A percentile compares a stretch with the other conserved stretches of the same genome.
Conservation (phyloP, 345 rosid genomes). For the Acer saccharum region DNA sequence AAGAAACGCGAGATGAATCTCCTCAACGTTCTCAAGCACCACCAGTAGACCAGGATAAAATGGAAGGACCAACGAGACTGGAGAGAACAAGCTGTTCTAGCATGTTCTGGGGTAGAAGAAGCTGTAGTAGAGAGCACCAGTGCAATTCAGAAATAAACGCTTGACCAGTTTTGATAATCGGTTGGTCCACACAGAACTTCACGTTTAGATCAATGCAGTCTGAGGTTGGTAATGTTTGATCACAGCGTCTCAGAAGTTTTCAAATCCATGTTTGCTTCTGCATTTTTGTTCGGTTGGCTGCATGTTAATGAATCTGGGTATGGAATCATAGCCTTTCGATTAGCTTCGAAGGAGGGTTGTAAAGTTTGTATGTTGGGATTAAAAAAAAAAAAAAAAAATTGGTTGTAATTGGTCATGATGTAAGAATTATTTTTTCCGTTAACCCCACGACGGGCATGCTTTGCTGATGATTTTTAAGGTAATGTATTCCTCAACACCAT, state of each 20-base stretch:
- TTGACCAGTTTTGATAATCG: slow-evolving; percentile 28
- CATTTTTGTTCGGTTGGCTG: slow-evolving; percentile 14
- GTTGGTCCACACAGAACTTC: not conserved
- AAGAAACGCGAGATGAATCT: slow-evolving; percentile 51
- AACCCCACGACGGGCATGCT: not conserved
- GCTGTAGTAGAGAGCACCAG: slow-evolving; percentile 97
- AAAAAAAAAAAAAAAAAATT: not conserved
- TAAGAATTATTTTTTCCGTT: not conserved
- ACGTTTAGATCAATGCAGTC: too few species aligned
- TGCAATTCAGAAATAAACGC: slow-evolving; percentile 98
- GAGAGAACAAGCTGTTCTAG: slow-evolving; percentile 89
- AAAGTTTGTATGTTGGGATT: slow-evolving; percentile 24
- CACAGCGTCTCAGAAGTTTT: slow-evolving; percentile 4
- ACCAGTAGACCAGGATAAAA: slow-evolving; percentile 62
- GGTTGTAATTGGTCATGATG: slow-evolving; percentile 21
- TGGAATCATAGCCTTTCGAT: slow-evolving; percentile 17
- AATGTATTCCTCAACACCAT: not conserved
- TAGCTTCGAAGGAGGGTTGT: slow-evolving; percentile 24
- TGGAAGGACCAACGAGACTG: slow-evolving; percentile 61
- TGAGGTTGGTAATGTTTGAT: slow-evolving; percentile 4
- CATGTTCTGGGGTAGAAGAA: slow-evolving; percentile 99
- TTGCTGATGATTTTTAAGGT: slow-evolving; percentile 10
- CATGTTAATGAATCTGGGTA: slow-evolving; percentile 29
- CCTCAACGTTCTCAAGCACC: slow-evolving; percentile 43
- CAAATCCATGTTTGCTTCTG: slow-evolving; percentile 34